A percentile compares a stretch with the other conserved stretches of the same genome.
phyloP scores from a whole-genome alignment of 768 basidiomycete genomes.

The Ramaria sp. region DNA sequence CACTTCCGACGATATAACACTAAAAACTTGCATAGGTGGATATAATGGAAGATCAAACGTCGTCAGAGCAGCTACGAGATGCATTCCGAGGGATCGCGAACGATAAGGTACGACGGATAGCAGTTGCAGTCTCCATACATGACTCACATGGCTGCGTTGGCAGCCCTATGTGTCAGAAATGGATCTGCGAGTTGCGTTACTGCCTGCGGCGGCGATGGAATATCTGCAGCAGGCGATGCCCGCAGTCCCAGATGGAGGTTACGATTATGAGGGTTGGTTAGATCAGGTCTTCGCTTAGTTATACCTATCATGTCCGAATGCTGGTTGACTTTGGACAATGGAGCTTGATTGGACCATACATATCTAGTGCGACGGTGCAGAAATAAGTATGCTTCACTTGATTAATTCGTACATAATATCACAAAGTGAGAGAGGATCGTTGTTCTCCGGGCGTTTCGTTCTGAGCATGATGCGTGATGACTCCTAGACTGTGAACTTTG shows the following conservation, averaged over 20 bases:
- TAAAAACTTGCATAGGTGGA: slow-evolving; percentile 51
- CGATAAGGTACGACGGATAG: slow-evolving; percentile 55
- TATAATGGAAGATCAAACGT: slow-evolving; percentile 91
- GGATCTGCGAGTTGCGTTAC: slow-evolving; percentile 74
- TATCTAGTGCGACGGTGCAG: neutral
- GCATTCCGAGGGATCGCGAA: slow-evolving; percentile 87
- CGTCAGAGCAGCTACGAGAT: slow-evolving; percentile 83
- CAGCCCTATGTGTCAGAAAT: slow-evolving; percentile 91
- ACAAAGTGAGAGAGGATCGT: no score
- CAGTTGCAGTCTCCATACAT: neutral
- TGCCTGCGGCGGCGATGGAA: slow-evolving; percentile 65
- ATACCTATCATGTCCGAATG: slow-evolving; percentile 13
- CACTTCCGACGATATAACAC: neutral
- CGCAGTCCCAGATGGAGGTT: slow-evolving; percentile 16
- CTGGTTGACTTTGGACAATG: neutral
- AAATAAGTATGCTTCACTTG: no score
- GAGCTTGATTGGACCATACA: neutral
- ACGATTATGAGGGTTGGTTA: slow-evolving; percentile 73
- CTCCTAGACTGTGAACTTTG: no score
- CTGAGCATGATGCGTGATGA: no score
- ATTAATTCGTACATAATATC: no score
- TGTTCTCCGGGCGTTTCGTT: no score
- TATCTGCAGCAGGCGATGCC: slow-evolving; percentile 85
- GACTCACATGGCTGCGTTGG: slow-evolving; percentile 1
- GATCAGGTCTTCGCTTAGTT: slow-evolving; percentile 53